Conservation (phyloP, 2,329 filamentous ascomycete species). For the Pseudogymnoascus destructans region DNA sequence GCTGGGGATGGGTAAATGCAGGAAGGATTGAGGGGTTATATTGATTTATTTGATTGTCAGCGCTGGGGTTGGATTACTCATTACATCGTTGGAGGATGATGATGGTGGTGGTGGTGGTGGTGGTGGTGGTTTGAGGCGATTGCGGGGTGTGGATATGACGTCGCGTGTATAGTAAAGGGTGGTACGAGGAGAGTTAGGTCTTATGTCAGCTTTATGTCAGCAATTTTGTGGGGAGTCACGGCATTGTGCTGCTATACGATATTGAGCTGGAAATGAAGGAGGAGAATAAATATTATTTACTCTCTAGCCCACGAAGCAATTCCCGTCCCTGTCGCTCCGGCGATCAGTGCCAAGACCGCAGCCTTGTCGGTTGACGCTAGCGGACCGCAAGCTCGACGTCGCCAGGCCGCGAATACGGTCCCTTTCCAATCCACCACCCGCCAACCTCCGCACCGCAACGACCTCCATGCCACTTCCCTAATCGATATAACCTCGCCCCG, state of each 20-base stretch:
- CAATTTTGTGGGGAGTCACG: neutral
- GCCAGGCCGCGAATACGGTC: neutral
- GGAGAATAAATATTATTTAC: neutral
- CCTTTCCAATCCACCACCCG: conserved; percentile 2
- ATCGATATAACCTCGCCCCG: neutral
- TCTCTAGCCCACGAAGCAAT: neutral
- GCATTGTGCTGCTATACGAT: neutral
- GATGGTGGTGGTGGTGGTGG: too few species aligned
- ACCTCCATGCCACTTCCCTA: neutral
- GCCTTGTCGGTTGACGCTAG: conserved; percentile 36
- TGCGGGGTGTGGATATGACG: neutral
- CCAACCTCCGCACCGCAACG: conserved; percentile 18
- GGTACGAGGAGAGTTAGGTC: neutral
- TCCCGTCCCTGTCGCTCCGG: conserved; percentile 27
- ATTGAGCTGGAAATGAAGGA: neutral
- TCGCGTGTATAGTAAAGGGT: neutral
- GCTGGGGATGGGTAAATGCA: neutral
- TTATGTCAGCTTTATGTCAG: neutral
- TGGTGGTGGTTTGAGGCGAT: neutral
- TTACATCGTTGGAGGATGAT: neutral
- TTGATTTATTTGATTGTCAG: neutral
- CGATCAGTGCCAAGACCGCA: conserved; percentile 32
- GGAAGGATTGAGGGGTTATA: neutral
- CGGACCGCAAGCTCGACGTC: neutral
- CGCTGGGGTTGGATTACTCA: neutral